Conservation (phyloP, 441 rosid species). For the Eruca vesicaria region DNA sequence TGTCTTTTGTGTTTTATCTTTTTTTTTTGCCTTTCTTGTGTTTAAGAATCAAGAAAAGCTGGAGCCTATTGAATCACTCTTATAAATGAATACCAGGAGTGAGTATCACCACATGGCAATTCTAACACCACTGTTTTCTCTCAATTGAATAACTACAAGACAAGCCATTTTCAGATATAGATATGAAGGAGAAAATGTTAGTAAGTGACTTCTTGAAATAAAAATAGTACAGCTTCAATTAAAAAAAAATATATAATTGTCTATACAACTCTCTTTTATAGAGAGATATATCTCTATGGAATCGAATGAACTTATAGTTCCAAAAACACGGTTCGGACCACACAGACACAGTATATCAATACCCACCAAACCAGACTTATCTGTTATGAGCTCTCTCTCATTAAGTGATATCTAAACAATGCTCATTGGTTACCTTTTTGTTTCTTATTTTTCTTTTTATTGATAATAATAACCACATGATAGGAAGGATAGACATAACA, state of each 20-base stretch:
- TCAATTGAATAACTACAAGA: conserved; percentile 45
- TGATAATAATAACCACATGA: conserved; percentile 1
- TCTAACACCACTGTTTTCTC: conserved; percentile 36
- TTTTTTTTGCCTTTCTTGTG: conserved; percentile 26
- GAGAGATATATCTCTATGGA: conserved; percentile 1
- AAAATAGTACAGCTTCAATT: conserved; percentile 12
- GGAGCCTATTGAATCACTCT: conserved; percentile 23
- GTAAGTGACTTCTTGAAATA: neutral
- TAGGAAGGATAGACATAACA: conserved; percentile 25
- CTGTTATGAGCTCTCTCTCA: conserved; percentile 10
- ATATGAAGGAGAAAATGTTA: conserved; percentile 28
- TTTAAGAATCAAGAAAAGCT: conserved; percentile 21
- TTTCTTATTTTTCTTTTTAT: neutral
- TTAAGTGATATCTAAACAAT: conserved; percentile 22
- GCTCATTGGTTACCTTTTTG: conserved; percentile 26
- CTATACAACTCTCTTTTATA: conserved; percentile 4
- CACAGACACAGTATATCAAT: conserved; percentile 17
- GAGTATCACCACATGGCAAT: conserved; percentile 46
- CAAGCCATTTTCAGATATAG: conserved; percentile 43
- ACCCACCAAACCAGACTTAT: conserved; percentile 22
- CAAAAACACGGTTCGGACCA: conserved; percentile 31
- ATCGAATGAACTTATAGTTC: conserved; percentile 30
- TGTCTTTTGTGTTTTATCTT: neutral
- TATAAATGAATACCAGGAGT: conserved; percentile 37
- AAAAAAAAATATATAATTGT: conserved; percentile 1